Evolutionary conservation across 2,329 filamentous ascomycete species (phyloP).

Genomic region (Cladosporium velox): DNA sequence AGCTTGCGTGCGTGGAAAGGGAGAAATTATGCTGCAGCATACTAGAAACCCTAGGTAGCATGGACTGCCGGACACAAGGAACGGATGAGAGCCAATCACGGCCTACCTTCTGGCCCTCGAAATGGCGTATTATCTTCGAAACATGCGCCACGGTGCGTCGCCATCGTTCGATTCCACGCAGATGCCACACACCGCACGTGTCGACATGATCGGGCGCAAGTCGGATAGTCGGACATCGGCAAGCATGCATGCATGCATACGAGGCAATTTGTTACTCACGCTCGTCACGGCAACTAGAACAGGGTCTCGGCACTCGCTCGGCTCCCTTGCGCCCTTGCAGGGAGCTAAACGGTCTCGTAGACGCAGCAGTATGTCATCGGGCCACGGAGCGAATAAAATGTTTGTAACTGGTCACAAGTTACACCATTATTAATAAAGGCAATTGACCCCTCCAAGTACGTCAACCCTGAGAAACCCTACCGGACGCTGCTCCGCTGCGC

Average conservation of each 20-base stretch:
- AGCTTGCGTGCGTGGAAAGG: not conserved
- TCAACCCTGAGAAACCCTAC: not conserved
- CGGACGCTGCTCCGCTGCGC: not conserved
- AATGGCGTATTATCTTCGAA: not conserved
- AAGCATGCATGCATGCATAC: not conserved
- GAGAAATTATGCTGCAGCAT: not conserved
- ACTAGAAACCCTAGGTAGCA: not conserved
- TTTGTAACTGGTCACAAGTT: not conserved
- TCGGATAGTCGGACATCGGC: not conserved
- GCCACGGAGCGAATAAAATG: not conserved
- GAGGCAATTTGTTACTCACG: not conserved
- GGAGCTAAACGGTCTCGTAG: not conserved
- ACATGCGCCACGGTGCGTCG: not conserved
- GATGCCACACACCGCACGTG: not conserved
- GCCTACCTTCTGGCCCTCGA: not conserved
- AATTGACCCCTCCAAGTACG: not conserved
- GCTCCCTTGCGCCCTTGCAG: constrained; percentile 1
- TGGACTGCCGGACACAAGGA: not conserved
- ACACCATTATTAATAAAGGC: not conserved
- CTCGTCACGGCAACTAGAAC: not conserved
- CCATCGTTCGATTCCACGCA: not conserved
- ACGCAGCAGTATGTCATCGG: not conserved
- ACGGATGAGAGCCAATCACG: not conserved
- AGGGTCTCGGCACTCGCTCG: constrained; percentile 9
- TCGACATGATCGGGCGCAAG: not conserved